Evolutionary conservation across 2,329 filamentous ascomycete species (phyloP).

Genomic region (Colletotrichum melonis): DNA sequence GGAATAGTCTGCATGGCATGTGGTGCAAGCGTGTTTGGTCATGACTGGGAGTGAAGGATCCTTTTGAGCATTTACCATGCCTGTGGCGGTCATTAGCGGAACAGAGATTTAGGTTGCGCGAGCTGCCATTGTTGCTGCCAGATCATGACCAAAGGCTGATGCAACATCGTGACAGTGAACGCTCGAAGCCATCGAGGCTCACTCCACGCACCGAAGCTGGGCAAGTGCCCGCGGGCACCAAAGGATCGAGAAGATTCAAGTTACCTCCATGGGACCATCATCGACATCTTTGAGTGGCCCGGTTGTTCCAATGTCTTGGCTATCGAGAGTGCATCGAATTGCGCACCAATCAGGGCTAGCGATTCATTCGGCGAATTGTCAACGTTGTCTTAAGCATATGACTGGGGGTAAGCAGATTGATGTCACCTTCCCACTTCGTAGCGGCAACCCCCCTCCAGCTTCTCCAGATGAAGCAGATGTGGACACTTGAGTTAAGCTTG

Average conservation of each 20-base stretch:
- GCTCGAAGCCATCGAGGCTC: too few relatives aligned
- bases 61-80: neutral
- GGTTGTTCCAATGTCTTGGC: neutral
- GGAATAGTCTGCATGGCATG: neutral
- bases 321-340: neutral
- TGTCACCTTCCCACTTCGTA: constrained; percentile 15
- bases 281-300: neutral
- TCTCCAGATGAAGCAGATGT: too few relatives aligned
- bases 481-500: too few relatives aligned
- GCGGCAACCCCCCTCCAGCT: too few relatives aligned
- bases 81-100: neutral
- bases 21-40: neutral
- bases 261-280: too few relatives aligned
- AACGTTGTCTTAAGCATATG: too few relatives aligned
- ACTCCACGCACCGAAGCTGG: too few relatives aligned
- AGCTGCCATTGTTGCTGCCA: neutral
- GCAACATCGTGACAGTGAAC: neutral
- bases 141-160: neutral
- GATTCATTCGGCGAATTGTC: neutral
- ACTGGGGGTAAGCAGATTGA: neutral
- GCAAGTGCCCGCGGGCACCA: too few relatives aligned
- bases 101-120: neutral
- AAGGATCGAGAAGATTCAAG: too few relatives aligned
- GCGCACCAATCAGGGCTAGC: constrained; percentile 4
- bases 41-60: neutral